These are phyloP conservation scores for Eucalyptus shirleyi DNA, from an alignment of 345 rosid genomes.

Conservation along the genomic window DNA sequence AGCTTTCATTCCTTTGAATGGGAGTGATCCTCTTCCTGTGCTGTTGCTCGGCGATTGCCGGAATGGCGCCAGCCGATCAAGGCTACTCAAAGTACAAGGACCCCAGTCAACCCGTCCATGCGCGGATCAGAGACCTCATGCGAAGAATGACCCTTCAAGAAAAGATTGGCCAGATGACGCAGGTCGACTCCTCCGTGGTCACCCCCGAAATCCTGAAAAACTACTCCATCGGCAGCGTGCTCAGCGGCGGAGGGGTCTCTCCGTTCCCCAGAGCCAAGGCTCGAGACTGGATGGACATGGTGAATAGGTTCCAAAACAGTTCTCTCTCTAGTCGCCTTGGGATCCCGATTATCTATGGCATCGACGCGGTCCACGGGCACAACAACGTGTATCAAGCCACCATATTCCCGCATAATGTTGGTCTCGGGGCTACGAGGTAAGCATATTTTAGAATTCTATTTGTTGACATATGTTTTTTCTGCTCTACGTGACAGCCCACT, in stretches of 20 bases:
- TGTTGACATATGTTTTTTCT: neutral
- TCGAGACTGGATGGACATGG: constrained; percentile 18
- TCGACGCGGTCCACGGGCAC: constrained; percentile 50
- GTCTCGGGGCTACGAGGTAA: constrained; percentile 63
- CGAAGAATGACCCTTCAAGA: constrained; percentile 13
- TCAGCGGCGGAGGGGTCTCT: constrained; percentile 55
- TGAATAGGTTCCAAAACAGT: constrained; percentile 35
- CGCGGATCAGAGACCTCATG: constrained; percentile 12
- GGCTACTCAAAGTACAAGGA: constrained; percentile 6
- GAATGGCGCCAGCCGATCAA: neutral
- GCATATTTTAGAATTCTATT: neutral
- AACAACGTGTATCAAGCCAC: constrained; percentile 38
- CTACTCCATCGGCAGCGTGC: constrained; percentile 61
- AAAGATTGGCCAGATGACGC: constrained; percentile 34
- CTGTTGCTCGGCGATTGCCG: neutral
- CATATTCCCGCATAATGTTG: constrained; percentile 34
- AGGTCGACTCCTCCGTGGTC: constrained; percentile 8
- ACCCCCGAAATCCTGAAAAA: constrained; percentile 29
- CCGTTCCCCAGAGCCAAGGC: constrained; percentile 28
- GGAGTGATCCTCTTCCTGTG: neutral
- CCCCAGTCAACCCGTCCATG: neutral
- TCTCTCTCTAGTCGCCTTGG: constrained; percentile 59
- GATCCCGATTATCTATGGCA: constrained; percentile 68
- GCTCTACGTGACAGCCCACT: neutral
- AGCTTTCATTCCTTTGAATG: neutral